Evolutionary conservation across 2,329 filamentous ascomycete species (phyloP).

Genomic region (Coniochaeta prunicola): DNA sequence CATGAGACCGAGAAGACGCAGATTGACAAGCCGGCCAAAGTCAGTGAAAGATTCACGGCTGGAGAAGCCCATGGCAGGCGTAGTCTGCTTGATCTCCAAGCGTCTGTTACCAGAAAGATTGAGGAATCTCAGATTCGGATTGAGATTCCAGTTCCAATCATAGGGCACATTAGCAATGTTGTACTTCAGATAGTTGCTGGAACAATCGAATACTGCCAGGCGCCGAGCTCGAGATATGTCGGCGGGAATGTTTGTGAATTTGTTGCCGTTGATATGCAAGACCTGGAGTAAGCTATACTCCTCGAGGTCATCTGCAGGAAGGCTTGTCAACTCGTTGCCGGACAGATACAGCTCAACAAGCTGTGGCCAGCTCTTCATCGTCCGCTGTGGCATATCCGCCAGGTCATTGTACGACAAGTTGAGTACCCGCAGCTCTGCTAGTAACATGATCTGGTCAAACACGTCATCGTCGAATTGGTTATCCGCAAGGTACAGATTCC

Average conservation of each 20-base stretch:
- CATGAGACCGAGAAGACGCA: slow-evolving; percentile 90
- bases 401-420: slow-evolving; percentile 95
- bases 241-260: slow-evolving; percentile 92
- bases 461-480: slow-evolving; percentile 92
- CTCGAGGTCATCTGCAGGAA: slow-evolving; percentile 91
- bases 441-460: slow-evolving; percentile 80
- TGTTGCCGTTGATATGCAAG: slow-evolving; percentile 93
- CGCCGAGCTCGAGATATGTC: slow-evolving; percentile 93
- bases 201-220: slow-evolving; percentile 85
- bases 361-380: slow-evolving; percentile 83
- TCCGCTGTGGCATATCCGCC: slow-evolving; percentile 82
- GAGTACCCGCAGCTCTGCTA: slow-evolving; percentile 77
- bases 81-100: slow-evolving; percentile 74
- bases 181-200: slow-evolving; percentile 93
- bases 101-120: slow-evolving; percentile 97
- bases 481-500: slow-evolving; percentile 82
- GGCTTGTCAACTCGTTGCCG: slow-evolving; percentile 83
- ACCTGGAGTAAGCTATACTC: slow-evolving; percentile 82
- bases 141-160: slow-evolving; percentile 99
- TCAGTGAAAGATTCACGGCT: slow-evolving; percentile 73
- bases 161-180: slow-evolving; percentile 99
- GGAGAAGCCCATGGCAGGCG: slow-evolving; percentile 42
- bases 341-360: slow-evolving; percentile 90
- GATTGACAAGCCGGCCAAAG: slow-evolving; percentile 75
- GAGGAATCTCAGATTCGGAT: slow-evolving; percentile 87